A percentile compares a stretch with the other conserved stretches of the same genome.
Conservation (phyloP, 192 early-diverging fungal genomes). For the Coemansia asiatica region DNA sequence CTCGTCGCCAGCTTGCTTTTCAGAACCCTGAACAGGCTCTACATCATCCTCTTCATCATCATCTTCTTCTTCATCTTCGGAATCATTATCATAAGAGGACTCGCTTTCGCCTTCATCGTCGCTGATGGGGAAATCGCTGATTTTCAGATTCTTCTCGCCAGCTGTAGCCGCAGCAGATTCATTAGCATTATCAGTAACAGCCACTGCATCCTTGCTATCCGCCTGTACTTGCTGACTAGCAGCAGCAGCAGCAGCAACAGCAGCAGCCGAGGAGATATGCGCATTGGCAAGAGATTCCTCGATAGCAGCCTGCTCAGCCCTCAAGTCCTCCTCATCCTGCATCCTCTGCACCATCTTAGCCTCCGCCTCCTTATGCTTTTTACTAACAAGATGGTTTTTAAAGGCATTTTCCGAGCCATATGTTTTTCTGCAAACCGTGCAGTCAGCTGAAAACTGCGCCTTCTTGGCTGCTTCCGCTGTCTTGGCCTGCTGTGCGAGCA, state of each 20-base stretch:
- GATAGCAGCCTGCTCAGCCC: conserved; percentile 44
- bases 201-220: background rate
- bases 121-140: conserved; percentile 43
- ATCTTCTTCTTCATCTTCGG: conserved; percentile 12
- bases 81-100: conserved; percentile 5
- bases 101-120: conserved; percentile 37
- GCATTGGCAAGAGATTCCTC: conserved; percentile 37
- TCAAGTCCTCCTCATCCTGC: conserved; percentile 42
- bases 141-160: conserved; percentile 31
- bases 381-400: conserved; percentile 87
- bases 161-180: conserved; percentile 1
- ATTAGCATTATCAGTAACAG: background rate
- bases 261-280: background rate
- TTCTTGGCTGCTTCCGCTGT: conserved; percentile 45
- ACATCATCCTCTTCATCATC: conserved; percentile 18
- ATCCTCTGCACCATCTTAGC: conserved; percentile 49
- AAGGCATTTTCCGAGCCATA: conserved; percentile 84
- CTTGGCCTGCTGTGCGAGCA: conserved; percentile 65
- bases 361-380: conserved; percentile 90
- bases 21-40: background rate
- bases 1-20: conserved; percentile 2
- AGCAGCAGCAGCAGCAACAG: no score
- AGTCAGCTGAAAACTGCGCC: conserved; percentile 47
- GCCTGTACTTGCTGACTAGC: background rate
- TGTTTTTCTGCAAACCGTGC: conserved; percentile 61